Base-by-base conservation (phyloP, 352 stramenopile genomes). In the Phytophthora ohioensis region DNA sequence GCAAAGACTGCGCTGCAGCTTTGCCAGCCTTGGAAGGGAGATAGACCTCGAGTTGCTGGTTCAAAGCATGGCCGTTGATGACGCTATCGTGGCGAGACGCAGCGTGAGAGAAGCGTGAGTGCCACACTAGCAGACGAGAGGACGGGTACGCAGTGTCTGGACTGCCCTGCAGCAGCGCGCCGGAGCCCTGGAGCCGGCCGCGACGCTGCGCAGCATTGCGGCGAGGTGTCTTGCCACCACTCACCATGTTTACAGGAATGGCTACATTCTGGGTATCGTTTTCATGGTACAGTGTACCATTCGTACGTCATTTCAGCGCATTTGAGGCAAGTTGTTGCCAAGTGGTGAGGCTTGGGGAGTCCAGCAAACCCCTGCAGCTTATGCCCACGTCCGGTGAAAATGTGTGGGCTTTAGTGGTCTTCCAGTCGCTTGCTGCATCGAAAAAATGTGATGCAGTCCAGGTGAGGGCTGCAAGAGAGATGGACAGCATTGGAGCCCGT, bases 31-130 rank as follows among this genome's bases (percentile, higher is more conserved):
- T 52, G 41, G 64, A 71, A 0, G 88, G 84, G 32, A 93, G 72
- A 42, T 78, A 82, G 3, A 93, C 57, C 63, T 96, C 88, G 3
- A 96, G 48, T 62, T 96, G 88, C 68, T 94, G 88, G 57, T 80
- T 84, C 12, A 94, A 57, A 4, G 77, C 66, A 57, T 90, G 88
- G 39, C 72, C 71, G 27, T 68, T 49, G 15, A 93, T 64, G 48
- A 92, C 41, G 34, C 69, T 69, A 7, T 55, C 32, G 46, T 90
- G 83, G 12, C 87, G 80, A 47, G 87, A 93, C n/a, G 70, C 69
- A 7, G 35, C 54, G 12, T 89, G 68, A 0, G 52, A 54, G 42
- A 90, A 79, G 46, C 56, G 64, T 46, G 87, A 94, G 67, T 85
- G 87, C 87, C 87, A 94, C 55, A 82, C 87, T 3, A 94, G 48